phyloP scores from a whole-genome alignment of 2,329 filamentous ascomycete genomes.

The Diplodia corticola region DNA sequence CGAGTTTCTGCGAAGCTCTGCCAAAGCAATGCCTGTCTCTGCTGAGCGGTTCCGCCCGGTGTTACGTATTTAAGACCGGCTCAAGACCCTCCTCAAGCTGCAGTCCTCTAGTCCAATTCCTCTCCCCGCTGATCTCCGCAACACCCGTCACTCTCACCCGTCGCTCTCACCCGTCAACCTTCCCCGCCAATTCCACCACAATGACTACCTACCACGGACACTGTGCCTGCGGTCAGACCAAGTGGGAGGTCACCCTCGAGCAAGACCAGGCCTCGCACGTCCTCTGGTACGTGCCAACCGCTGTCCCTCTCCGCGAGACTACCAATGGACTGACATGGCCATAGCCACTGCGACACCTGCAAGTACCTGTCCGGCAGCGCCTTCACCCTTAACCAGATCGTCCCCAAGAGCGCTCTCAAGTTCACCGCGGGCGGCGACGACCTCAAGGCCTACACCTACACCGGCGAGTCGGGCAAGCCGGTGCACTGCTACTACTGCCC shows the following conservation, averaged over 20 bases:
- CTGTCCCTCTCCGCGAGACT: neutral
- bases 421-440: slow-evolving; percentile 53
- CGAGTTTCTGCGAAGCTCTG: neutral
- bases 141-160: slow-evolving; percentile 14
- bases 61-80: neutral
- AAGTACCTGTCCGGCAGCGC: slow-evolving; percentile 53
- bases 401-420: slow-evolving; percentile 51
- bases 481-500: slow-evolving; percentile 61
- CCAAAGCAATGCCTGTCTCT: neutral
- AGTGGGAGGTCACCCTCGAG: slow-evolving; percentile 53
- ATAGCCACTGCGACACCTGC: slow-evolving; percentile 60
- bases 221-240: slow-evolving; percentile 57
- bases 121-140: neutral
- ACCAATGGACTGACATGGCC: neutral
- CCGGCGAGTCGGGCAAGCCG: slow-evolving; percentile 57
- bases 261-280: slow-evolving; percentile 48
- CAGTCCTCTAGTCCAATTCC: neutral
- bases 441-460: slow-evolving; percentile 56
- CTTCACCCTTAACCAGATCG: slow-evolving; percentile 57
- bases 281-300: slow-evolving; percentile 44
- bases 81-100: neutral
- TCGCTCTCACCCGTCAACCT: too few relatives aligned
- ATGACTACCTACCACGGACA: slow-evolving; percentile 52
- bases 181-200: slow-evolving; percentile 25
- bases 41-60: neutral